A percentile compares a stretch with the other conserved stretches of the same genome.
Conservation (phyloP, 495 filamentous ascomycete species). For the Friedmanniomyces endolithicus region DNA sequence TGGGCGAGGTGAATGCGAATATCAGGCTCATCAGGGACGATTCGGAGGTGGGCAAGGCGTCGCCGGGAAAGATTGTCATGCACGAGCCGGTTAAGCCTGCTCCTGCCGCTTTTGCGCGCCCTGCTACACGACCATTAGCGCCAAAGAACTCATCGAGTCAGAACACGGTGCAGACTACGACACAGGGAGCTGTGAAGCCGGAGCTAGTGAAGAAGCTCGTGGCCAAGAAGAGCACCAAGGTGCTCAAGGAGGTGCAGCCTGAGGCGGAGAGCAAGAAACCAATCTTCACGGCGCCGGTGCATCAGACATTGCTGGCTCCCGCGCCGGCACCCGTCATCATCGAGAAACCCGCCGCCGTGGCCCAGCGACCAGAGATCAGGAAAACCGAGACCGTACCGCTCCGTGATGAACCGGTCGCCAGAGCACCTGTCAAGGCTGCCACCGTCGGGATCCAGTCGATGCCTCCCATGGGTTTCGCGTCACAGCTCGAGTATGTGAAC, state of each 20-base stretch:
- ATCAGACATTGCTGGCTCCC: constrained; percentile 24
- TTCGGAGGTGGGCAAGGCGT: constrained; percentile 38
- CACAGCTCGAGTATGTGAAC: constrained; percentile 12
- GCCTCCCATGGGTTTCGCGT: constrained; percentile 6
- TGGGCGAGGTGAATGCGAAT: constrained; percentile 71
- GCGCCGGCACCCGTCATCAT: neutral
- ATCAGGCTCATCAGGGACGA: constrained; percentile 42
- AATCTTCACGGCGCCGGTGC: constrained; percentile 19
- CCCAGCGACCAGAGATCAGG: constrained; percentile 21
- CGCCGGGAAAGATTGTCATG: constrained; percentile 17
- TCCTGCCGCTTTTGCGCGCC: constrained; percentile 6
- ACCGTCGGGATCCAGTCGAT: constrained; percentile 12
- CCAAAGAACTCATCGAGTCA: constrained; percentile 3
- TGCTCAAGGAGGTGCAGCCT: constrained; percentile 52
- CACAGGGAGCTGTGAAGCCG: neutral
- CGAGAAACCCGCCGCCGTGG: neutral
- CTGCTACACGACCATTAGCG: constrained; percentile 12
- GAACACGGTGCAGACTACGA: neutral
- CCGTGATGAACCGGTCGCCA: constrained; percentile 30
- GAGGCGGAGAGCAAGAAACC: neutral
- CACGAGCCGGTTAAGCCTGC: constrained; percentile 20
- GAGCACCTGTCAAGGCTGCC: constrained; percentile 22
- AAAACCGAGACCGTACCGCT: constrained; percentile 26
- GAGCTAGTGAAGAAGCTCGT: constrained; percentile 31
- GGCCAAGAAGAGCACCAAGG: constrained; percentile 48